Percentiles rank a stretch among this genome's conserved stretches.
Conservation (phyloP, 108 stramenopile species). For the Skeletonema tropicum region DNA sequence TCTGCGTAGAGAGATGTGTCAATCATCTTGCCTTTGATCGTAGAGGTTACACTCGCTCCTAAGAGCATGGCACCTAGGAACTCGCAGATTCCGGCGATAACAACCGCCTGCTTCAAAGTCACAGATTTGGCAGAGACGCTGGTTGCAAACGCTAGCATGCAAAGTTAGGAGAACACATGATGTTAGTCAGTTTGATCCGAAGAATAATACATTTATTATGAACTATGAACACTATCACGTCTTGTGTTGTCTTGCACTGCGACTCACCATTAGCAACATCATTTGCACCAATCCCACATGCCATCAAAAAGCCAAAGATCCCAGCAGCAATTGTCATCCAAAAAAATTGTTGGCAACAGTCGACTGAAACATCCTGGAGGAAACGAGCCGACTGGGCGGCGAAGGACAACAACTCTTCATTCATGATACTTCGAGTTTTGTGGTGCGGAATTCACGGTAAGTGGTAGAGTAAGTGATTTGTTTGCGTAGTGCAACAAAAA, state of each 20-base stretch:
- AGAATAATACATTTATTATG: too few relatives aligned
- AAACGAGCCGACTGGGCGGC: slow-evolving; percentile 8
- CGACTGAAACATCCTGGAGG: slow-evolving; percentile 1
- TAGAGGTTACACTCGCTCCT: slow-evolving; percentile 65
- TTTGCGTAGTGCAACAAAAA: too few relatives aligned
- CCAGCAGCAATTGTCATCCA: slow-evolving; percentile 56
- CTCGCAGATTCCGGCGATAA: slow-evolving; percentile 70
- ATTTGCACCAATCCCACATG: slow-evolving; percentile 72
- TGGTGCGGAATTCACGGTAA: too few relatives aligned
- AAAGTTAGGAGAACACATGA: not conserved
- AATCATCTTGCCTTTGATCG: slow-evolving; percentile 64
- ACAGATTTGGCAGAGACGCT: slow-evolving; percentile 74
- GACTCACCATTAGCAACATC: slow-evolving; percentile 70
- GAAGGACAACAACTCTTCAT: not conserved
- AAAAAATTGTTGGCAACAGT: slow-evolving; percentile 30
- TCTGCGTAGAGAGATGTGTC: slow-evolving; percentile 51
- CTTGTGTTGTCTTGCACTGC: too few relatives aligned
- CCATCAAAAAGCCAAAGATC: slow-evolving; percentile 51
- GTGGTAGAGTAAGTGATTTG: too few relatives aligned
- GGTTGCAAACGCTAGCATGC: slow-evolving; percentile 61
- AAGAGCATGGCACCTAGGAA: slow-evolving; percentile 64
- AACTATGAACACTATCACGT: too few relatives aligned
- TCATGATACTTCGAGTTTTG: not conserved
- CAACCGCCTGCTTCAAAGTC: slow-evolving; percentile 64
- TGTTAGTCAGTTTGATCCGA: not conserved